Conservation (phyloP, 495 filamentous ascomycete genomes). For the Ascodesmis nigricans region DNA sequence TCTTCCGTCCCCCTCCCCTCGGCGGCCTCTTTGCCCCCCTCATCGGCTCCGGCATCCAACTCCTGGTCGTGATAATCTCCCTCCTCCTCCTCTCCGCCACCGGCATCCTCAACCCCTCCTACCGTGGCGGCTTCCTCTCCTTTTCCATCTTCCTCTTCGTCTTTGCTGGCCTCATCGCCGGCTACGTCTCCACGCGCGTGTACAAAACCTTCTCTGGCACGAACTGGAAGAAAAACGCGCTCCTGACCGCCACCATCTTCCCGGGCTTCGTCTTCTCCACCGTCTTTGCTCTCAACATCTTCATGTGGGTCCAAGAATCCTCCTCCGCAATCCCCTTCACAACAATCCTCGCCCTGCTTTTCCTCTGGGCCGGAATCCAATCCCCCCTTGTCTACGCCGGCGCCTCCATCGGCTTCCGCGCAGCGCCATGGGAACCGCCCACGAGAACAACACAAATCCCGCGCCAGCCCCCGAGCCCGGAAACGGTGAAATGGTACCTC, state of each 20-base stretch:
- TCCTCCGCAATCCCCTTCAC: constrained; percentile 78
- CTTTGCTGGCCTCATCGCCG: constrained; percentile 71
- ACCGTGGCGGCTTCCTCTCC: constrained; percentile 76
- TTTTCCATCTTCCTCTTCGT: constrained; percentile 73
- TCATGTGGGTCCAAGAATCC: constrained; percentile 84
- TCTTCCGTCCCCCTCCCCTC: constrained; percentile 61
- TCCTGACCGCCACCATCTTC: constrained; percentile 66
- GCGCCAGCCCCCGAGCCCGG: constrained; percentile 51
- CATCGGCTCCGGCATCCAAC: constrained; percentile 72
- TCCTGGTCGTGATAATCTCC: constrained; percentile 66
- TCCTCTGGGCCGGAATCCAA: constrained; percentile 76
- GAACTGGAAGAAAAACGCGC: constrained; percentile 57
- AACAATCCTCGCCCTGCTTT: constrained; percentile 52
- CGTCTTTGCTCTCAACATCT: constrained; percentile 71
- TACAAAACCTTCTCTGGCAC: constrained; percentile 73
- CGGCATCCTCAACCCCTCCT: constrained; percentile 74
- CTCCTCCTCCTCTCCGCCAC: constrained; percentile 60
- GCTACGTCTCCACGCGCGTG: constrained; percentile 72
- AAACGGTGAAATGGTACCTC: too few relatives aligned
- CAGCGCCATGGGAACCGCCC: constrained; percentile 62
- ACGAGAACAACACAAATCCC: constrained; percentile 56
- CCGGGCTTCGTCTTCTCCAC: constrained; percentile 62
- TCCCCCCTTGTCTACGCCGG: constrained; percentile 75
- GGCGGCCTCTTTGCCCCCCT: constrained; percentile 65
- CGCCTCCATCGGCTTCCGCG: constrained; percentile 55